phyloP scores from a whole-genome alignment of 208 protist species.

The Trypanosoma boissoni region DNA sequence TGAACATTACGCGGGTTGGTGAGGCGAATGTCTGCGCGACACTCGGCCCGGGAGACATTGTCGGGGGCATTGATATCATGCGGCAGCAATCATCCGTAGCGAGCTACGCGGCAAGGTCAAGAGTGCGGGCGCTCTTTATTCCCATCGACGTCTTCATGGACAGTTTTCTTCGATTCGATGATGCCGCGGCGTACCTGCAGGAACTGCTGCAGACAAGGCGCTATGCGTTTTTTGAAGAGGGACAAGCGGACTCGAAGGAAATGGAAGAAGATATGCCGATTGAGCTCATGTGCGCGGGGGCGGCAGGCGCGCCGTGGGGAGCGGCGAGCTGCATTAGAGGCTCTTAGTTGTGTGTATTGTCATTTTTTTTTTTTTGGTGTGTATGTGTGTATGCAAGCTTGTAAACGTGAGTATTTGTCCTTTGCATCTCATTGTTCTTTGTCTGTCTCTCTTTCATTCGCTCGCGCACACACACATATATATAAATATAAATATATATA shows the following conservation, averaged over 20 bases:
- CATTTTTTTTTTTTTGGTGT: conserved; percentile 12
- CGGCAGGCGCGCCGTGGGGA: not conserved
- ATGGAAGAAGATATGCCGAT: no score
- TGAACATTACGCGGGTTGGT: conserved; percentile 6
- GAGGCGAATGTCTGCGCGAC: not conserved
- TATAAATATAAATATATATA: no score
- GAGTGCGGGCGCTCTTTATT: conserved; percentile 6
- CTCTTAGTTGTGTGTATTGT: conserved; percentile 2
- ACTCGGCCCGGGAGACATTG: conserved; percentile 2
- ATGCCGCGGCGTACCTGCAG: not conserved
- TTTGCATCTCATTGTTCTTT: no score
- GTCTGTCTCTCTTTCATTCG: no score
- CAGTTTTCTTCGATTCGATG: not conserved
- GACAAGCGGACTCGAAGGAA: no score
- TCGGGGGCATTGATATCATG: conserved; percentile 9
- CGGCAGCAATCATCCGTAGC: not conserved
- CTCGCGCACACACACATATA: not conserved
- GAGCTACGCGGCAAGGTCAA: conserved; percentile 5
- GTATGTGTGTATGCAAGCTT: no score
- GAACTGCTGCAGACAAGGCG: not conserved
- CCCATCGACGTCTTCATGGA: conserved; percentile 2
- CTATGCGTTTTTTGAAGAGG: conserved; percentile 15
- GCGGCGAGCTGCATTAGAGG: not conserved
- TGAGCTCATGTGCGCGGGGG: no score
- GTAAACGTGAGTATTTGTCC: no score